Evolutionary conservation across 805 yeast species (phyloP).

Genomic region (Lipomyces sp.): DNA sequence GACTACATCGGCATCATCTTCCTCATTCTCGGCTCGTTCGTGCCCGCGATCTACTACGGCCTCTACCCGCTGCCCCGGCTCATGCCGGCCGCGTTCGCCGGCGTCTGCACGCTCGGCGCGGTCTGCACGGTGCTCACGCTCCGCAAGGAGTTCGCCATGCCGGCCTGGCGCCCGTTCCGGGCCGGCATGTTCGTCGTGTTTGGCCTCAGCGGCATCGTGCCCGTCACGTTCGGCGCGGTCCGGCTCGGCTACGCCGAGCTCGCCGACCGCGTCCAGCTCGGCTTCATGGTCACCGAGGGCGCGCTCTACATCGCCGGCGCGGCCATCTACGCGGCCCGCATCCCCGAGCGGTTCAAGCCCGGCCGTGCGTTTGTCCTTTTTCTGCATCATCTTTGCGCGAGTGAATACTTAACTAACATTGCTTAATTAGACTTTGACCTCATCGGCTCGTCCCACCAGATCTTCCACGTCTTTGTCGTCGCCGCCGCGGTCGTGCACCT

Average conservation of each 20-base stretch:
- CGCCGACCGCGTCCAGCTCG: conserved; percentile 49
- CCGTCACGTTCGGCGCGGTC: conserved; percentile 54
- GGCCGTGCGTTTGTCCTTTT: conserved; percentile 69
- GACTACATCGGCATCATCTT: conserved; percentile 75
- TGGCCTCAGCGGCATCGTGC: conserved; percentile 74
- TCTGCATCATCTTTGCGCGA: too few relatives aligned
- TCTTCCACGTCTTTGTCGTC: conserved; percentile 53
- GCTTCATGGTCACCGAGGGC: conserved; percentile 69
- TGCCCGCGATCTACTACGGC: conserved; percentile 49
- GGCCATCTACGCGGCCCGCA: conserved; percentile 65
- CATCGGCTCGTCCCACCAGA: conserved; percentile 70
- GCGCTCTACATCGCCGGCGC: conserved; percentile 77
- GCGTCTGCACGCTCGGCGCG: conserved; percentile 56
- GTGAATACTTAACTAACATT: conserved; percentile 50
- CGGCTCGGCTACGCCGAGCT: conserved; percentile 41
- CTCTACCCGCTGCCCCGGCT: conserved; percentile 41
- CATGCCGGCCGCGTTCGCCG: conserved; percentile 33
- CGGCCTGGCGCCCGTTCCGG: conserved; percentile 70
- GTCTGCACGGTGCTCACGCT: conserved; percentile 63
- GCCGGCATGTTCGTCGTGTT: conserved; percentile 76
- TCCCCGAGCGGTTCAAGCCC: conserved; percentile 69
- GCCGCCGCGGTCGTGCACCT: conserved; percentile 61
- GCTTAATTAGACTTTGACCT: conserved; percentile 51
- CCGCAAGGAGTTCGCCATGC: conserved; percentile 61
- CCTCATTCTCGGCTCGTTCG: conserved; percentile 61